phyloP scores from a whole-genome alignment of 1,284 basidiomycete species.

The Ceratobasidium sp. region DNA sequence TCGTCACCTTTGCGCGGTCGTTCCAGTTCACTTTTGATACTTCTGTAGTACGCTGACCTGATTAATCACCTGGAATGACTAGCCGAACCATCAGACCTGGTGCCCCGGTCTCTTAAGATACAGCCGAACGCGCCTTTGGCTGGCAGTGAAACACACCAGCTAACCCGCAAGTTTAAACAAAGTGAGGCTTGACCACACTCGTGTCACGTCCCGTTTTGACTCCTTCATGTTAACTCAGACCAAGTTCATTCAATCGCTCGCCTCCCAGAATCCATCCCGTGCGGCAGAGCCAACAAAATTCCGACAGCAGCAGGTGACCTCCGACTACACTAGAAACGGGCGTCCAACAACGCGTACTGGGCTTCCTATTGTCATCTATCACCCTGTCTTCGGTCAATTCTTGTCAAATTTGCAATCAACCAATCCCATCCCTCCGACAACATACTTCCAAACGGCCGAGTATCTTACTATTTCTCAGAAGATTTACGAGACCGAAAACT shows the following conservation, averaged over 20 bases:
- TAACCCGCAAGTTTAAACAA: not conserved
- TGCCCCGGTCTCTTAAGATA: not conserved
- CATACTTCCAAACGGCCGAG: no score
- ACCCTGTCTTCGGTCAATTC: constrained; percentile 9
- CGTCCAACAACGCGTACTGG: not conserved
- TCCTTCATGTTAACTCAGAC: not conserved
- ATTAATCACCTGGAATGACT: not conserved
- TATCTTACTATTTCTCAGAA: not conserved
- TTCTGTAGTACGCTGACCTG: not conserved
- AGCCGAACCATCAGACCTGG: not conserved
- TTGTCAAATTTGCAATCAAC: not conserved
- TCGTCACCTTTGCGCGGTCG: no score
- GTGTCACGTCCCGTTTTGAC: not conserved
- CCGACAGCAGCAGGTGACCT: not conserved
- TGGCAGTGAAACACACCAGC: not conserved
- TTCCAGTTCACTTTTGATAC: not conserved
- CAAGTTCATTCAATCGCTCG: constrained; percentile 5
- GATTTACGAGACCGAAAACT: not conserved
- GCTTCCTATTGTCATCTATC: constrained; percentile 2
- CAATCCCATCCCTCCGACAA: not conserved
- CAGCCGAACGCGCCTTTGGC: not conserved
- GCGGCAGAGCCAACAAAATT: not conserved
- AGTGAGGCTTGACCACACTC: not conserved
- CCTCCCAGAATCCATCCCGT: not conserved
- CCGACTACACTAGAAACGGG: constrained; percentile 2